phyloP scores from a whole-genome alignment of 2,329 filamentous ascomycete species.

The Calonectria pseudoturangicola region DNA sequence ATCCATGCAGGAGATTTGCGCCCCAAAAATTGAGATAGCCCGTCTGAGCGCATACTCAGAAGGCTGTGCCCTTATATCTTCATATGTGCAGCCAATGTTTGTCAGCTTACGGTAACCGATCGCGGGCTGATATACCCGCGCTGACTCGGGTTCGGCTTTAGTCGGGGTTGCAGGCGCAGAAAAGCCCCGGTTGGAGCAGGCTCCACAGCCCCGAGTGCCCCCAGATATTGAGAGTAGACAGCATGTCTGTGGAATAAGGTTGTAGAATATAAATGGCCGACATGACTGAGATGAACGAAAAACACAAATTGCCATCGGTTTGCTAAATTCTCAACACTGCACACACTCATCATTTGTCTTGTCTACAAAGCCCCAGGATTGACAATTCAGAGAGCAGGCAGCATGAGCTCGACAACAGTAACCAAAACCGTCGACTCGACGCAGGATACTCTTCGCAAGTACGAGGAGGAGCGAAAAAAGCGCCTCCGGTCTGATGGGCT shows the following conservation, averaged over 20 bases:
- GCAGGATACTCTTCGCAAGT: conserved; percentile 20
- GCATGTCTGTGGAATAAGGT: not conserved
- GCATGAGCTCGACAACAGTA: conserved; percentile 3
- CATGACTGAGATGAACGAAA: not conserved
- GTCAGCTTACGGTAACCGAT: conserved; percentile 9
- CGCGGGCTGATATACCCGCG: not conserved
- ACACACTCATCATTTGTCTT: not conserved
- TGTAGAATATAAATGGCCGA: not conserved
- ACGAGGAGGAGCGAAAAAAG: conserved; percentile 18
- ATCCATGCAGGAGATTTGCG: not conserved
- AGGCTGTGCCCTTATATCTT: conserved; percentile 7
- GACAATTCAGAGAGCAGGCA: not conserved
- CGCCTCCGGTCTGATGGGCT: conserved; percentile 6
- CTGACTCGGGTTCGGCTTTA: conserved; percentile 1
- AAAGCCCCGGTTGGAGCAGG: not conserved
- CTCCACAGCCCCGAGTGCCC: conserved; percentile 11
- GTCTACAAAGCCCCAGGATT: not conserved
- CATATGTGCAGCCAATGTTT: not conserved
- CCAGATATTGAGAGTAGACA: not conserved
- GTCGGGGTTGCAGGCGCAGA: conserved; percentile 13
- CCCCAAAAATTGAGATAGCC: not conserved
- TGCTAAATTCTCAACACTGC: not conserved
- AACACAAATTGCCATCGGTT: not conserved
- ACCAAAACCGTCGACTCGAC: not conserved
- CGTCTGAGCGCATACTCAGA: not conserved